A percentile compares a stretch with the other conserved stretches of the same genome.
Evolutionary conservation across 2,329 filamentous ascomycete genomes (phyloP).

Genomic region (Cercospora canescens): DNA sequence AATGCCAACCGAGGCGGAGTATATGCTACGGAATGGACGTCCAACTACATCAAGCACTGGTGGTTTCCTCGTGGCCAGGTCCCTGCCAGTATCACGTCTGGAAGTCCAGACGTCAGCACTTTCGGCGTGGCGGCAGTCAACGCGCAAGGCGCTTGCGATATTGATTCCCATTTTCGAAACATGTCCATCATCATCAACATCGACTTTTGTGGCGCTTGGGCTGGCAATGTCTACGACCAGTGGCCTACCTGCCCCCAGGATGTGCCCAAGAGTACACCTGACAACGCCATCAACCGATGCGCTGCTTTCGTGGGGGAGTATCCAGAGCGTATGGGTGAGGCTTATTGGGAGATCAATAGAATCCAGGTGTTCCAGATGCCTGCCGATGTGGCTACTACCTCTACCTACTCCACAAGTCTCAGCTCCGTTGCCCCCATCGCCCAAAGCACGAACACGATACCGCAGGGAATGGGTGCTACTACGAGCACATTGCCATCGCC

Average conservation of each 20-base stretch:
- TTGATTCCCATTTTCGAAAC: slow-evolving; percentile 39
- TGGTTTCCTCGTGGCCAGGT: slow-evolving; percentile 37
- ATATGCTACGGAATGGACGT: slow-evolving; percentile 40
- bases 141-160: slow-evolving; percentile 51
- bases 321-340: slow-evolving; percentile 33
- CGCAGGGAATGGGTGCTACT: slow-evolving; percentile 31
- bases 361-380: slow-evolving; percentile 42
- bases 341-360: slow-evolving; percentile 46
- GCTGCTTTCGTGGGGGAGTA: slow-evolving; percentile 37
- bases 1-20: slow-evolving; percentile 37
- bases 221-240: slow-evolving; percentile 35
- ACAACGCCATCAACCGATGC: slow-evolving; percentile 27
- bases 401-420: slow-evolving; percentile 31
- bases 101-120: slow-evolving; percentile 57
- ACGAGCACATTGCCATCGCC: slow-evolving; percentile 20
- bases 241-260: slow-evolving; percentile 32
- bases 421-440: slow-evolving; percentile 22
- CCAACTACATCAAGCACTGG: slow-evolving; percentile 37
- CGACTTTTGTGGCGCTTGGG: slow-evolving; percentile 43
- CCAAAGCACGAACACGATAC: slow-evolving; percentile 26
- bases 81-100: slow-evolving; percentile 44
- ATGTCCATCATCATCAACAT: slow-evolving; percentile 43
- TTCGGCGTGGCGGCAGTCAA: slow-evolving; percentile 66
- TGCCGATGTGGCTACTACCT: slow-evolving; percentile 18
- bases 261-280: slow-evolving; percentile 10